Conservation (phyloP, 139 green algal genomes). For the Chlorella sorokiniana region DNA sequence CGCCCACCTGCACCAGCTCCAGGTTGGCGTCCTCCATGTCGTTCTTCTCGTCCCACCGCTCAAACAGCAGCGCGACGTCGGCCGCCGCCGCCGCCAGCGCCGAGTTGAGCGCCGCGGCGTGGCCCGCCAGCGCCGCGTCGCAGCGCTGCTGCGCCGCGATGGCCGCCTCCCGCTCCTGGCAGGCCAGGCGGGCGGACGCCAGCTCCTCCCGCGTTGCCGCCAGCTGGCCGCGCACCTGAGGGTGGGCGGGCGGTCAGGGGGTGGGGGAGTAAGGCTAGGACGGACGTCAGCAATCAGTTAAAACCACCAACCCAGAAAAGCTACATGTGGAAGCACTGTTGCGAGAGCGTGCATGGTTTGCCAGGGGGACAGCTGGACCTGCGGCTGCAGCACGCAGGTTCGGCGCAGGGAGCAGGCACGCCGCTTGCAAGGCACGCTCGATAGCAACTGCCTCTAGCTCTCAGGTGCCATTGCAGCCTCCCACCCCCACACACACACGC, state of each 20-base stretch:
- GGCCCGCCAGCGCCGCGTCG: slow-evolving; percentile 40
- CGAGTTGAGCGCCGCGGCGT: slow-evolving; percentile 34
- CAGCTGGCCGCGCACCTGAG: slow-evolving; percentile 38
- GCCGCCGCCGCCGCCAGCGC: slow-evolving; percentile 35
- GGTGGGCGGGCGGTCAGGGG: background rate
- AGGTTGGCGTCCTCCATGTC: slow-evolving; percentile 48
- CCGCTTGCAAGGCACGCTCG: no score
- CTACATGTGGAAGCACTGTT: no score
- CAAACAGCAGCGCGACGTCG: slow-evolving; percentile 40
- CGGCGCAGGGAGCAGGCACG: no score
- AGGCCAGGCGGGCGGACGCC: slow-evolving; percentile 8
- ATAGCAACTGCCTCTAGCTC: no score
- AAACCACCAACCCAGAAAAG: no score
- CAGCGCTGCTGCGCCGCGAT: slow-evolving; percentile 47
- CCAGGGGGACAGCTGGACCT: no score
- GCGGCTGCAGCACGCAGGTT: no score
- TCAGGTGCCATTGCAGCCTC: no score
- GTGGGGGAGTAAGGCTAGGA: background rate
- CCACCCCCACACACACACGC: background rate
- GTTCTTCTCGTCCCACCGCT: slow-evolving; percentile 42
- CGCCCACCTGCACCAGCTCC: slow-evolving; percentile 30
- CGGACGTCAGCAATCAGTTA: background rate
- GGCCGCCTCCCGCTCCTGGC: slow-evolving; percentile 51
- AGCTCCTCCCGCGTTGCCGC: slow-evolving; percentile 37
- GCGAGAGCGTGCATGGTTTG: no score